Percentiles rank a stretch among this genome's conserved stretches.
Evolutionary conservation across 192 early-diverging fungal genomes (phyloP).

Genomic region (Diversispora eburnea): DNA sequence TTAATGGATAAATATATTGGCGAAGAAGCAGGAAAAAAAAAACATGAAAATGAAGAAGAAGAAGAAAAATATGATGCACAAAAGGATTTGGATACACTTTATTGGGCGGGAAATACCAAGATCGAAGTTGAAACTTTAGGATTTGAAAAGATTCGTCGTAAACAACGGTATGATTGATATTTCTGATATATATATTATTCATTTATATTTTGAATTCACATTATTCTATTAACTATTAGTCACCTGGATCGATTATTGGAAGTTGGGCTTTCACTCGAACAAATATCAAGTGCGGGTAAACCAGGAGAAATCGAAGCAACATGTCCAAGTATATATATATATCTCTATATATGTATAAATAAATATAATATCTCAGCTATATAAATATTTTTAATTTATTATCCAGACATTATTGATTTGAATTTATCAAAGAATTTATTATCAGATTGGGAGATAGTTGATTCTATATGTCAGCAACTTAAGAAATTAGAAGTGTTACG

Average conservation of each 20-base stretch:
- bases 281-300: conserved; percentile 35
- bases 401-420: conserved; percentile 47
- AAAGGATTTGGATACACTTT: conserved; percentile 31
- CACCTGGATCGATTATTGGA: conserved; percentile 29
- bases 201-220: not conserved
- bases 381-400: not conserved
- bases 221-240: conserved; percentile 10
- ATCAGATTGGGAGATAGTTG: conserved; percentile 45
- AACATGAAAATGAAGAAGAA: conserved; percentile 7
- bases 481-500: conserved; percentile 40
- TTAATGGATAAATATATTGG: conserved; percentile 46
- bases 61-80: conserved; percentile 28
- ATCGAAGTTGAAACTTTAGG: conserved; percentile 52
- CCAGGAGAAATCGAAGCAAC: conserved; percentile 38
- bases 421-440: conserved; percentile 56
- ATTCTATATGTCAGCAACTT: conserved; percentile 44
- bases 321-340: conserved; percentile 42
- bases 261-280: conserved; percentile 42
- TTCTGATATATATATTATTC: too few species aligned
- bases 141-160: conserved; percentile 48
- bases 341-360: not conserved
- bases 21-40: not conserved
- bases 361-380: conserved; percentile 11
- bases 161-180: conserved; percentile 37
- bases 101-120: conserved; percentile 44